These are phyloP conservation scores for Nephromyces sp. DNA, from an alignment of 169 alveolate species.

Conservation along the genomic window DNA sequence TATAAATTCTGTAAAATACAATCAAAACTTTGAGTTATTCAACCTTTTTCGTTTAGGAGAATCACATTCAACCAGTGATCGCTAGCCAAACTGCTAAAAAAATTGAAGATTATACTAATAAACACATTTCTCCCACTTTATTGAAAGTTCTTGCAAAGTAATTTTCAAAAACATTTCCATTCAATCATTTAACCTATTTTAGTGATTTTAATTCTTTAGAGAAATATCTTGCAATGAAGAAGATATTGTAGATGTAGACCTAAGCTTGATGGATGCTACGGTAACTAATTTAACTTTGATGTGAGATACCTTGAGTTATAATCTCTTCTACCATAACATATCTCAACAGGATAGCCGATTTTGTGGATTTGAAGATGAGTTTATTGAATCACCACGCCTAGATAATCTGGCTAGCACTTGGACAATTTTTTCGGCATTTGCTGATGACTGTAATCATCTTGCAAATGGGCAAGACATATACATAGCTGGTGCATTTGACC, in stretches of 20 bases:
- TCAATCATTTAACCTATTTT: neutral
- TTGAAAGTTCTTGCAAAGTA: neutral
- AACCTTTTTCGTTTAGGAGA: neutral
- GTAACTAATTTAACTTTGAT: neutral
- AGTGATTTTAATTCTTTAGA: neutral
- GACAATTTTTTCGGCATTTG: slow-evolving; percentile 69
- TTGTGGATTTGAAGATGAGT: slow-evolving; percentile 82
- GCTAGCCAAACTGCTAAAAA: neutral
- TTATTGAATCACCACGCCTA: slow-evolving; percentile 78
- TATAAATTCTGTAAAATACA: neutral
- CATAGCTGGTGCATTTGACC: slow-evolving; percentile 75
- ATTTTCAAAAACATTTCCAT: neutral
- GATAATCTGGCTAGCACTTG: slow-evolving; percentile 82
- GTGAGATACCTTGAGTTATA: neutral
- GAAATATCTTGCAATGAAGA: neutral
- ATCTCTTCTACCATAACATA: neutral
- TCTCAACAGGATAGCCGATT: slow-evolving; percentile 47
- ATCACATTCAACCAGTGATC: neutral
- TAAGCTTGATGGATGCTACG: slow-evolving; percentile 80
- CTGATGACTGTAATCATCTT: slow-evolving; percentile 1
- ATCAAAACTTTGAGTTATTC: neutral
- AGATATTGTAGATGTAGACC: slow-evolving; percentile 55
- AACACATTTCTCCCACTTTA: neutral
- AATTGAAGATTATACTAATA: neutral
- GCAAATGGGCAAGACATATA: neutral